Evolutionary conservation across 441 rosid genomes (phyloP).

Genomic region (Populus hybrid): DNA sequence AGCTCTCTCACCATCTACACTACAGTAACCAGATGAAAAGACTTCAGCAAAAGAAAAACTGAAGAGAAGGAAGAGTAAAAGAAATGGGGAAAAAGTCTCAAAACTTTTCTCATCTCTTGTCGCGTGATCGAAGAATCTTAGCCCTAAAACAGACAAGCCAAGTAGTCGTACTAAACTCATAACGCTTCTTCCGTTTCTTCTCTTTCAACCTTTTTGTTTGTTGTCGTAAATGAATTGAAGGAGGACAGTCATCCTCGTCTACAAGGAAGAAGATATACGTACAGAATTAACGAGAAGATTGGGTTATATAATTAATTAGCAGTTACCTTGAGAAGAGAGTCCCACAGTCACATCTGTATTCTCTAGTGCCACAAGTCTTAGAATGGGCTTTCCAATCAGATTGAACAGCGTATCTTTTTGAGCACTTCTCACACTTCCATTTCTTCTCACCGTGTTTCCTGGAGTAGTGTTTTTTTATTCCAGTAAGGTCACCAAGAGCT

Average conservation of each 20-base stretch:
- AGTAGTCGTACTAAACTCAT: constrained; percentile 1
- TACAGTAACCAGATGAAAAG: not conserved
- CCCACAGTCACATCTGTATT: no score
- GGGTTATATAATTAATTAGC: not conserved
- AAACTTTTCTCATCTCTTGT: constrained; percentile 7
- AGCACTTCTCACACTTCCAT: no score
- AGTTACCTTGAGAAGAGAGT: constrained; percentile 38
- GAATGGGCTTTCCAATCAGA: no score
- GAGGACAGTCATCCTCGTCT: not conserved
- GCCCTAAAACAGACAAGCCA: constrained; percentile 35
- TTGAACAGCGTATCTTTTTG: no score
- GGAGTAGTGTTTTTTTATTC: no score
- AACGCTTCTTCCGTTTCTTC: constrained; percentile 11
- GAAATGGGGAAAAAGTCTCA: not conserved
- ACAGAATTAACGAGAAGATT: not conserved
- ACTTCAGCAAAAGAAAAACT: not conserved
- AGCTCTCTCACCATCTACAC: constrained; percentile 19
- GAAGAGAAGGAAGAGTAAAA: not conserved
- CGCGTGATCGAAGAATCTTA: constrained; percentile 28
- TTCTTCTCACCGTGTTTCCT: no score
- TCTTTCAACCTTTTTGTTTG: not conserved
- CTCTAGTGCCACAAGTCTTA: no score
- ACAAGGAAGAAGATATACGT: not conserved
- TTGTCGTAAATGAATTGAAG: not conserved
- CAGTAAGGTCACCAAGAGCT: constrained; percentile 8